A percentile compares a stretch with the other conserved stretches of the same genome.
Evolutionary conservation across 768 basidiomycete species (phyloP).

Genomic region (Symmetrospora coprosmae): DNA sequence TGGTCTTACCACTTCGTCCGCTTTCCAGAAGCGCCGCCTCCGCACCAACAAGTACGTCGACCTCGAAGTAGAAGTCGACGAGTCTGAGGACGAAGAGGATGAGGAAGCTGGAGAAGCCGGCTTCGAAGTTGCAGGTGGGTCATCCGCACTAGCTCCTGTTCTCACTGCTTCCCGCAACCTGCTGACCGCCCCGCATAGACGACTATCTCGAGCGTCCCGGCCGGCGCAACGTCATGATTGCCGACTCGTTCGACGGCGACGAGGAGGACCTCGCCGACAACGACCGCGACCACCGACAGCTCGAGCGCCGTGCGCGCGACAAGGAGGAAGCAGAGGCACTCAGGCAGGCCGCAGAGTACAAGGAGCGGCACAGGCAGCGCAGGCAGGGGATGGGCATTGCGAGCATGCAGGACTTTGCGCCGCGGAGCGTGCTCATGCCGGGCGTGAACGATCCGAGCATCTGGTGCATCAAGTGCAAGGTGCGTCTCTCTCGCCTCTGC

Average conservation of each 20-base stretch:
- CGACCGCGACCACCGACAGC: conserved; percentile 34
- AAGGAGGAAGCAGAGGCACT: conserved; percentile 46
- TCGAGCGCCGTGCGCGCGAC: conserved; percentile 33
- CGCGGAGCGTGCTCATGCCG: conserved; percentile 87
- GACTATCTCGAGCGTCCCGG: conserved; percentile 54
- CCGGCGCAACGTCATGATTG: conserved; percentile 86
- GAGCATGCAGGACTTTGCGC: conserved; percentile 61
- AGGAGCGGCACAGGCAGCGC: conserved; percentile 56
- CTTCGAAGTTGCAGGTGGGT: conserved; percentile 36
- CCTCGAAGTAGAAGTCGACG: conserved; percentile 88
- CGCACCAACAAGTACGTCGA: conserved; percentile 68
- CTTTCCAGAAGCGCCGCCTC: conserved; percentile 49
- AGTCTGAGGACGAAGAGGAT: conserved; percentile 90
- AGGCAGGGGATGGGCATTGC: conserved; percentile 39
- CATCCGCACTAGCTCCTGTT: neutral
- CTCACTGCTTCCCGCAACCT: neutral
- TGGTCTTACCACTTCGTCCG: conserved; percentile 7
- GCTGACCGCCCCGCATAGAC: conserved; percentile 11
- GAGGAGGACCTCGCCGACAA: conserved; percentile 44
- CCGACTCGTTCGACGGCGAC: conserved; percentile 59
- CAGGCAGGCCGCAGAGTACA: conserved; percentile 38
- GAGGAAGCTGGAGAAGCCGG: conserved; percentile 45
- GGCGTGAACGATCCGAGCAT: conserved; percentile 87
- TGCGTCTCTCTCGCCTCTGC: conserved; percentile 36
- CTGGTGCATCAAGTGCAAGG: conserved; percentile 91